phyloP scores from a whole-genome alignment of 225 moss, liverwort and hornwort species.

The Pleurozium schreberi region DNA sequence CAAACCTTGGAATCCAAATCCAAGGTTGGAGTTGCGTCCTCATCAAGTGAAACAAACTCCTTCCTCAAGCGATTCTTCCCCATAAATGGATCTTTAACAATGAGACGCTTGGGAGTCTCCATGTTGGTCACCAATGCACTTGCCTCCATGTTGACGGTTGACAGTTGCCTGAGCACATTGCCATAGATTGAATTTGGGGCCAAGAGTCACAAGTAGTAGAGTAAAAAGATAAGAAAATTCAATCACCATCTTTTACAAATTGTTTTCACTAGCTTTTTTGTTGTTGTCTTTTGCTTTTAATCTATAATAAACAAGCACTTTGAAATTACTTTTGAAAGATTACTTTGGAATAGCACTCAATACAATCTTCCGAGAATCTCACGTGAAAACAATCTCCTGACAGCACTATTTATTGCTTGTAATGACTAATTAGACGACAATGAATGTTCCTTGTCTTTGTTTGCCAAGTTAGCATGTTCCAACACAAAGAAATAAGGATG shows the following conservation, averaged over 20 bases:
- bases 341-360: too few relatives aligned
- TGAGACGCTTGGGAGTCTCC: background rate
- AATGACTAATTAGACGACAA: accelerated
- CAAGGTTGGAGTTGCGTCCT: background rate
- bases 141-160: background rate
- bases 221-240: background rate
- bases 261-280: background rate
- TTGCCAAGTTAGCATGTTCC: accelerated
- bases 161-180: background rate
- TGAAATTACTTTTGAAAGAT: background rate
- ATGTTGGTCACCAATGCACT: accelerated
- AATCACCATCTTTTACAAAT: too few relatives aligned
- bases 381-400: too few relatives aligned
- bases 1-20: background rate
- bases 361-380: too few relatives aligned
- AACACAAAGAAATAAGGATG: background rate
- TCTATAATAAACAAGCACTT: background rate
- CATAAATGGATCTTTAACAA: background rate
- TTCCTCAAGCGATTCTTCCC: background rate
- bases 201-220: too few relatives aligned
- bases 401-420: background rate
- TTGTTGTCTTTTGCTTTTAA: accelerated
- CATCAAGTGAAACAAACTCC: too few relatives aligned
- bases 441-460: background rate
- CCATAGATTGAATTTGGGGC: too few relatives aligned